Percentiles rank a stretch among this genome's conserved stretches.
These are phyloP conservation scores for Halophytophthora polymorphica DNA, from an alignment of 352 stramenopile genomes.

Conservation along the genomic window DNA sequence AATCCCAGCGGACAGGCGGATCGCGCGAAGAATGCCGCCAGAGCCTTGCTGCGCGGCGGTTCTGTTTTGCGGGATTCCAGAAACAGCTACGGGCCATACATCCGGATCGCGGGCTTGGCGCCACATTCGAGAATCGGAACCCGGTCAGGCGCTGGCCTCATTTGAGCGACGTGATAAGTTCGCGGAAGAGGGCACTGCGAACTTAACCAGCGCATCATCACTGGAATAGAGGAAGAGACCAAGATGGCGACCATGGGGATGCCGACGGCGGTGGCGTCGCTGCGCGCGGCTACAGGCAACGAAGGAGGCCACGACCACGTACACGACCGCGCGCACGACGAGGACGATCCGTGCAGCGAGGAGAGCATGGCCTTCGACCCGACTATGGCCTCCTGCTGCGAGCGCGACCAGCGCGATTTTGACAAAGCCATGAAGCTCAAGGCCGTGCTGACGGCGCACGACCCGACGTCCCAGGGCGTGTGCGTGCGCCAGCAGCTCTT, in stretches of 20 bases:
- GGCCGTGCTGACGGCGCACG: conserved; percentile 46
- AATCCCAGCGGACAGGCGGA: not conserved
- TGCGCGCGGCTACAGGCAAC: not conserved
- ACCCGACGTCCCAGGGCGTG: conserved; percentile 50
- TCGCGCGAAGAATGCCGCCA: not conserved
- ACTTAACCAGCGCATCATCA: too few relatives aligned
- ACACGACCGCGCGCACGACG: conserved; percentile 23
- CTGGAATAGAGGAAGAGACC: too few relatives aligned
- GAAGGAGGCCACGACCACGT: conserved; percentile 8
- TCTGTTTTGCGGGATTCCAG: not conserved
- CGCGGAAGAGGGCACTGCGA: too few relatives aligned
- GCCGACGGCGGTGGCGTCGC: not conserved
- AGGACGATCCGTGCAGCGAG: conserved; percentile 18
- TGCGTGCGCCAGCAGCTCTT: conserved; percentile 62
- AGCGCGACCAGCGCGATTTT: conserved; percentile 53
- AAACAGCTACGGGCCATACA: not conserved
- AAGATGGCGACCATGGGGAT: not conserved
- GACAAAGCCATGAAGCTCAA: conserved; percentile 69
- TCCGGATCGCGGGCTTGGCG: not conserved
- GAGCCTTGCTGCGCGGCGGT: not conserved
- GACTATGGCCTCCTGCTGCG: conserved; percentile 65
- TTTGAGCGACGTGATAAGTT: too few relatives aligned
- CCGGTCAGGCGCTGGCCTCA: too few relatives aligned
- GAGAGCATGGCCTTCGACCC: conserved; percentile 48
- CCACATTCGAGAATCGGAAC: not conserved